These are phyloP conservation scores for Marasmius sp. DNA, from an alignment of 1,284 basidiomycete species.

Conservation along the genomic window DNA sequence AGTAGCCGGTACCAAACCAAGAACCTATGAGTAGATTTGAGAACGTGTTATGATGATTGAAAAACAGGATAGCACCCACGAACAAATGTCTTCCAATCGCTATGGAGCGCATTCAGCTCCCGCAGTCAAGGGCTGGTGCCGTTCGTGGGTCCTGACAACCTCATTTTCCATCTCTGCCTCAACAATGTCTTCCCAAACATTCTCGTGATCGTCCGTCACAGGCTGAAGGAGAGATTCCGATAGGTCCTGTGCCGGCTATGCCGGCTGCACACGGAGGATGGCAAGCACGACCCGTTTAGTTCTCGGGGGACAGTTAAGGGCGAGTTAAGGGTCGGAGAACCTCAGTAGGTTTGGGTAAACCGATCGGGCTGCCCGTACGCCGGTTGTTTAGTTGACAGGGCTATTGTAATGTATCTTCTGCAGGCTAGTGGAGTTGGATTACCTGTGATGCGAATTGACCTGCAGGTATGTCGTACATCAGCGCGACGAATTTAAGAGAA, in stretches of 20 bases:
- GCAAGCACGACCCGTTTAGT: conserved; percentile 94
- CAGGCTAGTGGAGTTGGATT: no score
- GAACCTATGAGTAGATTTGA: conserved; percentile 43
- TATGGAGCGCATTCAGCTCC: conserved; percentile 67
- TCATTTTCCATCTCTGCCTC: conserved; percentile 83
- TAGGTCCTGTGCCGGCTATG: conserved; percentile 85
- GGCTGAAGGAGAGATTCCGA: conserved; percentile 85
- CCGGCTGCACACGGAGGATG: conserved; percentile 93
- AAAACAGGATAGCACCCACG: conserved; percentile 47
- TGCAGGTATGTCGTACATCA: no score
- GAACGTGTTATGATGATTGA: conserved; percentile 2
- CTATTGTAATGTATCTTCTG: no score
- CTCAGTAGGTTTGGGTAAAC: no score
- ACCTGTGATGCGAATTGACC: no score
- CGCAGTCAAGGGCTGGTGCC: conserved; percentile 69
- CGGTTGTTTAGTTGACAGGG: no score
- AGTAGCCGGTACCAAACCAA: no score
- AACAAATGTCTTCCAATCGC: conserved; percentile 83
- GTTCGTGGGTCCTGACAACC: conserved; percentile 59
- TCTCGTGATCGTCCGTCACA: conserved; percentile 88
- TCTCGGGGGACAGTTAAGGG: no score
- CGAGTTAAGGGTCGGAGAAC: no score
- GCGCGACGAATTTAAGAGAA: no score
- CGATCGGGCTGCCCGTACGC: no score
- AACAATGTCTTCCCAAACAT: conserved; percentile 82